Evolutionary conservation across 306 rosid genomes (phyloP).

Genomic region (Vigna mungo): DNA sequence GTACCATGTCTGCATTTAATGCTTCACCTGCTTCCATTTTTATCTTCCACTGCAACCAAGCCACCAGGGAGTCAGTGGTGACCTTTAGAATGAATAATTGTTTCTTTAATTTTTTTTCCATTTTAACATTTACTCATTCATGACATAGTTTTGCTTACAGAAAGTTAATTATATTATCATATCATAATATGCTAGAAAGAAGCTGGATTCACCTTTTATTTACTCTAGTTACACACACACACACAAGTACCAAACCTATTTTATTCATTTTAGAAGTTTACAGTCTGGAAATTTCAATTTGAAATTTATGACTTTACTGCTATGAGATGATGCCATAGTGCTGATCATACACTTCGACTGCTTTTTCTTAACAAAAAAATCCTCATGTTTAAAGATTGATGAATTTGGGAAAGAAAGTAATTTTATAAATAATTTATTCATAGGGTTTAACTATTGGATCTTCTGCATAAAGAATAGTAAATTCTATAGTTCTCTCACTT

Average conservation of each 20-base stretch:
- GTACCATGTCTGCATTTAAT: constrained; percentile 50
- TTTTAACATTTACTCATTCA: neutral
- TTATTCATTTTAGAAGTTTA: constrained; percentile 26
- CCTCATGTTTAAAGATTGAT: constrained; percentile 16
- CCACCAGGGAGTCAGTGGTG: constrained; percentile 16
- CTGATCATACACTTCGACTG: neutral
- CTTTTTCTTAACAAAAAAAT: neutral
- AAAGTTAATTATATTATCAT: constrained; percentile 29
- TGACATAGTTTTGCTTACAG: neutral
- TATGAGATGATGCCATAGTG: neutral
- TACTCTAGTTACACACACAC: neutral
- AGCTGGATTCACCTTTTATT: constrained; percentile 20
- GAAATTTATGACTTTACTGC: constrained; percentile 26
- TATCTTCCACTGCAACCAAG: constrained; percentile 27
- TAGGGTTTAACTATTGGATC: neutral
- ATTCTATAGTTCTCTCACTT: neutral
- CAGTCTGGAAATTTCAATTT: neutral
- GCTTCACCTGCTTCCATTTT: constrained; percentile 27
- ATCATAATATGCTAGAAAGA: neutral
- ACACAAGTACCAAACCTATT: neutral
- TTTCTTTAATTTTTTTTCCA: neutral
- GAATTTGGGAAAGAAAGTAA: neutral
- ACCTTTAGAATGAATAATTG: neutral
- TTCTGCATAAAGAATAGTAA: neutral
- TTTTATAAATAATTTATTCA: neutral